Base-by-base conservation (phyloP, 2,329 filamentous ascomycete species). In the Aspergillus sclerotialis region DNA sequence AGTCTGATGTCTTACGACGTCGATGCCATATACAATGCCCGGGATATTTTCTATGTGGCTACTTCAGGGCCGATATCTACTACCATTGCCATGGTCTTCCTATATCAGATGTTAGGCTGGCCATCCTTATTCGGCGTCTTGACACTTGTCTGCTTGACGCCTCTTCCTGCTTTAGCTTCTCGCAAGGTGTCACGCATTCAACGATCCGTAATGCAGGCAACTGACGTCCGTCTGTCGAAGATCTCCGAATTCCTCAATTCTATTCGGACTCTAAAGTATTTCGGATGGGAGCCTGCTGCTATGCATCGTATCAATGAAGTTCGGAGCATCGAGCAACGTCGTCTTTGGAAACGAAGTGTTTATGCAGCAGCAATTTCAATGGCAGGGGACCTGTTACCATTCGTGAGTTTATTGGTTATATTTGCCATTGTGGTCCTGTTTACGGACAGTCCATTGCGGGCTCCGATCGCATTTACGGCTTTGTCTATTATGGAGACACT, bases 1-100 rank as follows among this genome's bases (percentile, higher is more conserved):
- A 78, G 75, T 36, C 60, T 78, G 34, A 76, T 78, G 71, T 70
- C 73, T 7, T 72, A 72, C 17, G 75, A 78, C 43, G 63, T 78
- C 7, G 73, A 78, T 35, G 70, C 72, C 17, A 64, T 78, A 19
- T 71, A 64, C 37, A 64, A 56, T 16, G 65, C 71, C 7, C 64
- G 73, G 24, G 74, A 78, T 42, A 55, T 75, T 7, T 56, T 76
- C 27, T 58, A 72, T 30, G 59, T 70, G 9, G 36, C 53, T 2
- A 56, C 68, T 19, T 70, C 71, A 10, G 58, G 70, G 3, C 65
- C 73, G 3, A 52, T 65, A 1, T 68, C 71, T 11, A 70, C 69
- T 5, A 45, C 63, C 10, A 53, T 75, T 24, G 65, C 70, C 4
- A 58, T 75, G 18, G 37, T 69, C 18, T 72, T 72, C 11, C 61